Conservation (phyloP, 2,329 filamentous ascomycete genomes). For the Monosporascus sp. region DNA sequence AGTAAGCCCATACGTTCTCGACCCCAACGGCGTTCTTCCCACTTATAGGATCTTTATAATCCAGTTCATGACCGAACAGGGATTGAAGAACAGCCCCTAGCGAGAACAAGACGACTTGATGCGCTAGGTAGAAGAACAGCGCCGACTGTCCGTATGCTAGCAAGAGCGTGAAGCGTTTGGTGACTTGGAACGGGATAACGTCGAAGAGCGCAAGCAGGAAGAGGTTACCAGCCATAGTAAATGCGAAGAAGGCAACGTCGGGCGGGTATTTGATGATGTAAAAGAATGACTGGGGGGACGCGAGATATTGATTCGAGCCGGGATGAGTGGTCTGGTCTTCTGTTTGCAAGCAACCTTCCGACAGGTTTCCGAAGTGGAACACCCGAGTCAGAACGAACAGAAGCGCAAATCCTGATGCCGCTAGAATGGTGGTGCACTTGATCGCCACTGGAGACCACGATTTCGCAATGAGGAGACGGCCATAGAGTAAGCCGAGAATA, state of each 20-base stretch:
- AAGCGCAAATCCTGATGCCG: slow-evolving; percentile 25
- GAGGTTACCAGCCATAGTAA: slow-evolving; percentile 34
- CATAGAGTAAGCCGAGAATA: slow-evolving; percentile 38
- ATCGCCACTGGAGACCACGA: slow-evolving; percentile 10
- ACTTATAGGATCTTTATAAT: slow-evolving; percentile 17
- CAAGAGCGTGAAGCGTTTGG: slow-evolving; percentile 29
- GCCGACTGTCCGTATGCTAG: slow-evolving; percentile 41
- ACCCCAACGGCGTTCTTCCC: slow-evolving; percentile 26
- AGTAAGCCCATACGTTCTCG: slow-evolving; percentile 32
- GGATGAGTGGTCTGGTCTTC: slow-evolving; percentile 29
- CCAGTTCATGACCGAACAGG: slow-evolving; percentile 31
- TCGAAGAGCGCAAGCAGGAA: slow-evolving; percentile 33
- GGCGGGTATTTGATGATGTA: slow-evolving; percentile 43
- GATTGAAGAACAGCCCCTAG: slow-evolving; percentile 19
- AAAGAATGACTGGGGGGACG: slow-evolving; percentile 37
- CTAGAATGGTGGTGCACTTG: slow-evolving; percentile 21
- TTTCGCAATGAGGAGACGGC: slow-evolving; percentile 30
- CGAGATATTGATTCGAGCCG: slow-evolving; percentile 35
- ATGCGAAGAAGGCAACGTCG: slow-evolving; percentile 40
- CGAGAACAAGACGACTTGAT: slow-evolving; percentile 30
- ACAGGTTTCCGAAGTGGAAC: slow-evolving; percentile 38
- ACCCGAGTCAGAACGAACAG: slow-evolving; percentile 38
- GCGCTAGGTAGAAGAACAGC: slow-evolving; percentile 40
- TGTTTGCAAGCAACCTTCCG: slow-evolving; percentile 36
- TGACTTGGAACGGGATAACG: slow-evolving; percentile 25